Base-by-base conservation (phyloP, 768 basidiomycete species). In the Collybia sordida region DNA sequence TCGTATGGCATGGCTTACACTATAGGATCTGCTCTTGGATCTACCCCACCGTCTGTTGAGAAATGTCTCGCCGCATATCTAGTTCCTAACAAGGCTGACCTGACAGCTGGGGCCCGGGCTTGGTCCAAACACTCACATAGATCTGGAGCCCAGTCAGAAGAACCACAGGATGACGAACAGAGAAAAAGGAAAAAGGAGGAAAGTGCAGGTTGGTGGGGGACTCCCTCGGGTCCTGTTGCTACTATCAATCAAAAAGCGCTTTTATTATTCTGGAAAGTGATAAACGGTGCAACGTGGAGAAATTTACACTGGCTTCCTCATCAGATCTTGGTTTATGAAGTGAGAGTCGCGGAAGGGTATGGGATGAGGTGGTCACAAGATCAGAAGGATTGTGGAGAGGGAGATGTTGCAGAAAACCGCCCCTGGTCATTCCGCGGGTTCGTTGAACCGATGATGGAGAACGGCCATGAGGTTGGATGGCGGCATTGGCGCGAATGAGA, bases 291-390 rank as follows among this genome's bases (percentile, higher is more conserved):
- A 35, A 78, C 77, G 23, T 86, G 85, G 85, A 69, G 73, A 45
- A 85, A 86, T 63, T 51, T 86, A 31, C 85, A 86, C 58, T 84
- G 81, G 82, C 61, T 86, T 2, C 83, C 85, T 2, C 83, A 84
- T 57, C 69, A 72, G 36, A 69, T 85, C 15, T 60, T 86, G 50
- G 82, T 85, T 22, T 86, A 85, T 56, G 84, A 86, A 57, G 73
- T 75, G 6, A 68, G 84, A 48, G 77, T 83, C 18, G 55, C 65
- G 4, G 81, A 80, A 48, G 84, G 84, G 0, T 86, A 85, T 66
- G 84, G 84, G 0, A 81, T 85, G 82, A 70, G 84, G 11, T 85
- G 83, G 83, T 78, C 81, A 1, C 82, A 78, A 59, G 72, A 82
- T 61, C 64, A 63, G 18, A 62, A 62, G 42, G 53, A 45, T 27